Base-by-base conservation (phyloP, 768 basidiomycete species). In the Clitopilus hobsonii region DNA sequence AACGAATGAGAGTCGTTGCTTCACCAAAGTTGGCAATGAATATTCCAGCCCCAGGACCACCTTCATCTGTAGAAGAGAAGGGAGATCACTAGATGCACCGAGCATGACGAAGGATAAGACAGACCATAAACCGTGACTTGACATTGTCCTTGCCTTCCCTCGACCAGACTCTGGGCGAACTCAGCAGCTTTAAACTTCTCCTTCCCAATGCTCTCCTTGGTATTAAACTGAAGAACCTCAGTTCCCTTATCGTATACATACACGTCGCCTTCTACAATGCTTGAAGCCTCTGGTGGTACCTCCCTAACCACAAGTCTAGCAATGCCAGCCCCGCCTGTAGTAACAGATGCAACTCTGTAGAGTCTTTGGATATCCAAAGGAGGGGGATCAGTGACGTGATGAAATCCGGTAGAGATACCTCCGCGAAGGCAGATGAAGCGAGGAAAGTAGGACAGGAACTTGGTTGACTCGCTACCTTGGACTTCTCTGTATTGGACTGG, bases 401-500 rank as follows among this genome's bases (percentile, higher is more conserved):
- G 81, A 65, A 78, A 79, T 13, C 77, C 78, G 1, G 79, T 78
- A n/a, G 76, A 66, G 28, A 75, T 71, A 14, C 80, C 81, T 14
- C 82, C 80, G 50, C 67, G 74, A 14, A 77, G 73, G 52, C 63
- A 69, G 54, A 76, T 51, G 65, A 81, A 80, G 7, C 62, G 71
- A 11, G 76, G 73, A 58, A 81, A 83, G 65, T 83, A 76, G 0
- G 76, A 77, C 20, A 79, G 62, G 66, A 81, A 81, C 26, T 69
- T 73, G 1, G 68, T 49, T 4, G 84, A 84, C 66, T 86, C 83
- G 64, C 73, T 77, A 50, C 72, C 74, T 64, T 86, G 84, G 10
- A 80, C 74, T 70, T 87, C 85, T 51, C 84, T 80, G 62, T 81
- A 84, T 67, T 83, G 81, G 0, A 84, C 77, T 0, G 83, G 79